Evolutionary conservation across 2,329 filamentous ascomycete species (phyloP).

Genomic region (Penicillium sp.): DNA sequence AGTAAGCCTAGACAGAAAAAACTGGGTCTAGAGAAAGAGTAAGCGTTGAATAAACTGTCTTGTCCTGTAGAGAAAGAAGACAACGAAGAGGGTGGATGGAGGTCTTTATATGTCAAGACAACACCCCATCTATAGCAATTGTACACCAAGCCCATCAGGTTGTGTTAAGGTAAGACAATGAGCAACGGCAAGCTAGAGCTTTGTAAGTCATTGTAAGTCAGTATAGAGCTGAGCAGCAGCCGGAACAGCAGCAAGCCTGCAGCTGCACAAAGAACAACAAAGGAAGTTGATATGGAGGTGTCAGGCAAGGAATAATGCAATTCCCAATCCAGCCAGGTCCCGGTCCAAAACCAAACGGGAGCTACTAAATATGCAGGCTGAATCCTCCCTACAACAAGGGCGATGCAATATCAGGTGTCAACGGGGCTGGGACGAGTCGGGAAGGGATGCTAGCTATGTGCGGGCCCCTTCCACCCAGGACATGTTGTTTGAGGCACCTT

Average conservation of each 20-base stretch:
- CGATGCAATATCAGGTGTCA: background rate
- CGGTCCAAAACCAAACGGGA: conserved; percentile 11
- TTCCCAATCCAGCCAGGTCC: conserved; percentile 8
- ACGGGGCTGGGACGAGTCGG: background rate
- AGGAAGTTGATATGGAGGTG: background rate
- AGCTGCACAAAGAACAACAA: conserved; percentile 4
- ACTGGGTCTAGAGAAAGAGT: background rate
- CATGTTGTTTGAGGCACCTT: background rate
- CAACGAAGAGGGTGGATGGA: background rate
- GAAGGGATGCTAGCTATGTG: background rate
- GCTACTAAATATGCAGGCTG: conserved; percentile 1
- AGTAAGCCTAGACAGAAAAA: background rate
- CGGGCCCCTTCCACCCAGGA: background rate
- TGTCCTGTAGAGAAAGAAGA: background rate
- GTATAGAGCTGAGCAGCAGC: background rate
- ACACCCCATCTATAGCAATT: background rate
- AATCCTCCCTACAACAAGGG: conserved; percentile 3
- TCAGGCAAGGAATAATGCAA: conserved; percentile 9
- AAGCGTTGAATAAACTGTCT: background rate
- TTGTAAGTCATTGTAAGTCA: background rate
- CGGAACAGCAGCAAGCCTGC: background rate
- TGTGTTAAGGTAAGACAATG: background rate
- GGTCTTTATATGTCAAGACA: background rate
- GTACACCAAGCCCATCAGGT: background rate
- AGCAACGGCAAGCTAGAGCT: background rate